Conservation (phyloP, 331 rosid species). For the Pyracantha coccinea region DNA sequence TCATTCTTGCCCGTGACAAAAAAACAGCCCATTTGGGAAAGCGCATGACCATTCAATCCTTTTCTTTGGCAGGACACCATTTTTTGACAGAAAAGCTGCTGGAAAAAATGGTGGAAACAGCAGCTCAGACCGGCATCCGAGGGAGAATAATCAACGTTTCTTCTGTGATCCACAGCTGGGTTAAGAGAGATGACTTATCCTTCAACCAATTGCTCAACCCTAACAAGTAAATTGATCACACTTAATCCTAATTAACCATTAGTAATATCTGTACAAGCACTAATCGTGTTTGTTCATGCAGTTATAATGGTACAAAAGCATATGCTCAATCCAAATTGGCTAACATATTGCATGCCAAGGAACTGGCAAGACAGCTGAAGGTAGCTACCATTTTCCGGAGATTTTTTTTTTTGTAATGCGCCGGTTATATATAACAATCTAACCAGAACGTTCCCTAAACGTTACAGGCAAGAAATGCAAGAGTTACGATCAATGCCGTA, state of each 20-base stretch:
- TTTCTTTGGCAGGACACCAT: slow-evolving; percentile 54
- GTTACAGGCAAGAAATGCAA: slow-evolving; percentile 69
- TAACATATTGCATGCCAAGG: slow-evolving; percentile 77
- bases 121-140: slow-evolving; percentile 66
- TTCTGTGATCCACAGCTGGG: slow-evolving; percentile 86
- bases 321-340: slow-evolving; percentile 92
- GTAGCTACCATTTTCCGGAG: slow-evolving; percentile 4
- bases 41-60: background rate
- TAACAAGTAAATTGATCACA: slow-evolving; percentile 35
- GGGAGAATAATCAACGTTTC: slow-evolving; percentile 90
- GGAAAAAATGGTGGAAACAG: slow-evolving; percentile 81
- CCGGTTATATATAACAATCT: background rate
- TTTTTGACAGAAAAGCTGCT: slow-evolving; percentile 68
- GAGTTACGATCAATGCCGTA: slow-evolving; percentile 76
- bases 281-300: slow-evolving; percentile 23
- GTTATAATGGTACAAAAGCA: slow-evolving; percentile 81
- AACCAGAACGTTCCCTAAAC: background rate
- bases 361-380: slow-evolving; percentile 70
- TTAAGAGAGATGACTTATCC: slow-evolving; percentile 50
- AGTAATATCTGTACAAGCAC: background rate
- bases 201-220: slow-evolving; percentile 69
- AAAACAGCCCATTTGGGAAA: background rate
- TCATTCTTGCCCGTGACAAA: background rate
- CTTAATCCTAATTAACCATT: background rate
- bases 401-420: background rate